Percentiles rank a stretch among this genome's conserved stretches.
Evolutionary conservation across 257 asterid genomes (phyloP).

Genomic region (Catharanthus roseus): DNA sequence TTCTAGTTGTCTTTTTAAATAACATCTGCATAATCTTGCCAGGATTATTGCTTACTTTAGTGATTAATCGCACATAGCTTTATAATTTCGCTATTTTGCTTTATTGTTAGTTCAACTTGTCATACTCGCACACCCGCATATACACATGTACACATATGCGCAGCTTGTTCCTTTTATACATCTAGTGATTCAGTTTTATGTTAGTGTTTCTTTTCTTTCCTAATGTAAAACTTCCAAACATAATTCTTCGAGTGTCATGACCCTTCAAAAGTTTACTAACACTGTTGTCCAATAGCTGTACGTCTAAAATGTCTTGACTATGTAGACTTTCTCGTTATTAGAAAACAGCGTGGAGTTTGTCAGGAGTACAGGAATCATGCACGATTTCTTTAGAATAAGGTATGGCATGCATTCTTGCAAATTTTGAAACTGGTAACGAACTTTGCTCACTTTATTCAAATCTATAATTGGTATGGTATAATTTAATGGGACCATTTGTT

Average conservation of each 20-base stretch:
- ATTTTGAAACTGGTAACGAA: too few relatives aligned
- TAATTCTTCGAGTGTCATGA: conserved; percentile 34
- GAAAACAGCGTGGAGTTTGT: conserved; percentile 63
- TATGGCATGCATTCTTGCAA: conserved; percentile 42
- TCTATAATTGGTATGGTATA: too few relatives aligned
- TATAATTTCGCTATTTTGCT: not conserved
- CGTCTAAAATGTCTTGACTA: conserved; percentile 45
- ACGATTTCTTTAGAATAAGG: conserved; percentile 47
- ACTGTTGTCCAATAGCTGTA: conserved; percentile 51
- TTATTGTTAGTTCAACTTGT: not conserved
- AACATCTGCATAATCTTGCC: not conserved
- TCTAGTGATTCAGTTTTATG: not conserved
- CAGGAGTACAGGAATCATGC: conserved; percentile 39
- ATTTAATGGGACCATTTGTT: too few relatives aligned
- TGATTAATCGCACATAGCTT: not conserved
- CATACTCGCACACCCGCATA: not conserved
- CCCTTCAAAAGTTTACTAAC: conserved; percentile 39
- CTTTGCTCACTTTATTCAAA: too few relatives aligned
- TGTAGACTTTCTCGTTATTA: conserved; percentile 33
- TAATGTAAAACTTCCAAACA: not conserved
- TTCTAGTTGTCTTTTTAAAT: not conserved
- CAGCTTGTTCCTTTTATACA: not conserved
- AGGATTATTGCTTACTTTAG: not conserved
- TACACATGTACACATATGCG: too few relatives aligned
- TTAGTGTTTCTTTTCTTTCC: not conserved